Percentiles rank a stretch among this genome's conserved stretches.
These are phyloP conservation scores for Leccinum variicolor DNA, from an alignment of 768 basidiomycete genomes.

Conservation along the genomic window DNA sequence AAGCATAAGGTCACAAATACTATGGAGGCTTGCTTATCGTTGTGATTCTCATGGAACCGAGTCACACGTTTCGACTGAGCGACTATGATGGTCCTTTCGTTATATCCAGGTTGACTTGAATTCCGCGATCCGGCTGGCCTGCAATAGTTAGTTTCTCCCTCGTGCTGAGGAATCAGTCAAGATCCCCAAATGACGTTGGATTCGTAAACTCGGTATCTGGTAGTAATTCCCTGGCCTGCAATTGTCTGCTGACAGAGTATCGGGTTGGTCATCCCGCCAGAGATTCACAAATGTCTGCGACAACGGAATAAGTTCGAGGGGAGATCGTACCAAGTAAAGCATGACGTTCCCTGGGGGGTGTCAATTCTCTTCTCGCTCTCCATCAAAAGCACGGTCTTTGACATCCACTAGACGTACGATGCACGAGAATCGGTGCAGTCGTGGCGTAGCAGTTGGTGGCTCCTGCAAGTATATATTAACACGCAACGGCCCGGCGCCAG, in stretches of 20 bases:
- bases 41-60: not conserved
- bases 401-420: not conserved
- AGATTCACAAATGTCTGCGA: too few relatives aligned
- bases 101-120: not conserved
- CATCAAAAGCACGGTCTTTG: not conserved
- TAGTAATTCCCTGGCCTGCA: too few relatives aligned
- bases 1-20: not conserved
- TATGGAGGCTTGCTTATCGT: not conserved
- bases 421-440: not conserved
- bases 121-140: not conserved
- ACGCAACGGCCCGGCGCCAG: too few relatives aligned
- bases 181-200: not conserved
- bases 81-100: not conserved
- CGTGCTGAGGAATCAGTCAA: not conserved
- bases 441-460: too few relatives aligned
- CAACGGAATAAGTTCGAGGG: not conserved
- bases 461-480: too few relatives aligned
- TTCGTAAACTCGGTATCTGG: not conserved
- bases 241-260: too few relatives aligned
- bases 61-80: not conserved
- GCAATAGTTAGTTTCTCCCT: not conserved
- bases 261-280: too few relatives aligned
- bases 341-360: not conserved
- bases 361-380: not conserved
- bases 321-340: not conserved